Evolutionary conservation across 1,284 basidiomycete genomes (phyloP).

Genomic region (Malassezia arunalokei): DNA sequence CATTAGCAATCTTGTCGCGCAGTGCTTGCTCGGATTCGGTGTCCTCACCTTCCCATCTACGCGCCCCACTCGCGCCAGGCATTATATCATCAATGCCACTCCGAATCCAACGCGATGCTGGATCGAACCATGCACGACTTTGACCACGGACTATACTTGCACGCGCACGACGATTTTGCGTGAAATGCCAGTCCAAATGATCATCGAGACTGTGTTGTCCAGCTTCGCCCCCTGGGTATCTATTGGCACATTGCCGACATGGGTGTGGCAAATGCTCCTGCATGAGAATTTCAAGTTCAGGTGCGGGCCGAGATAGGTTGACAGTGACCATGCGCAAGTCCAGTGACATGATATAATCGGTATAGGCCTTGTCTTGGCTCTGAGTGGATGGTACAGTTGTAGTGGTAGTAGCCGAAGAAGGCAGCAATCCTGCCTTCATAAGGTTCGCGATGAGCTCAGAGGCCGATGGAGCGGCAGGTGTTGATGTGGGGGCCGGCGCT

Average conservation of each 20-base stretch:
- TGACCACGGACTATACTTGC: conserved; percentile 75
- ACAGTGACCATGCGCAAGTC: conserved; percentile 59
- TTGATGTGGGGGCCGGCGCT: conserved; percentile 24
- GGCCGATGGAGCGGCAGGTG: conserved; percentile 34
- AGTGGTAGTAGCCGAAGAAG: conserved; percentile 18
- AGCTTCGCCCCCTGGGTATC: conserved; percentile 61
- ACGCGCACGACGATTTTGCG: conserved; percentile 76
- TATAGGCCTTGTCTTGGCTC: conserved; percentile 53
- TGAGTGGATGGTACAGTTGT: conserved; percentile 47
- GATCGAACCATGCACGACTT: conserved; percentile 78
- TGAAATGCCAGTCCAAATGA: conserved; percentile 95
- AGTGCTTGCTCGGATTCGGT: conserved; percentile 54
- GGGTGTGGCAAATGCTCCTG: conserved; percentile 57
- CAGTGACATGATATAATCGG: conserved; percentile 59
- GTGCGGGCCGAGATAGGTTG: conserved; percentile 63
- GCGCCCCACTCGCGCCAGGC: conserved; percentile 8
- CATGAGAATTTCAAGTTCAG: conserved; percentile 28
- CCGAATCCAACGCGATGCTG: conserved; percentile 57
- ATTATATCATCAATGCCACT: conserved; percentile 22
- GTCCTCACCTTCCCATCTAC: conserved; percentile 54
- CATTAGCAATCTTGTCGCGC: conserved; percentile 52
- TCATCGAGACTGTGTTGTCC: conserved; percentile 71
- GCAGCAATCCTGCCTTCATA: conserved; percentile 38
- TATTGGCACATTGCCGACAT: conserved; percentile 86
- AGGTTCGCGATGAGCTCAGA: conserved; percentile 31